These are phyloP conservation scores for Paulownia fortunei DNA, from an alignment of 257 asterid species.

Conservation along the genomic window DNA sequence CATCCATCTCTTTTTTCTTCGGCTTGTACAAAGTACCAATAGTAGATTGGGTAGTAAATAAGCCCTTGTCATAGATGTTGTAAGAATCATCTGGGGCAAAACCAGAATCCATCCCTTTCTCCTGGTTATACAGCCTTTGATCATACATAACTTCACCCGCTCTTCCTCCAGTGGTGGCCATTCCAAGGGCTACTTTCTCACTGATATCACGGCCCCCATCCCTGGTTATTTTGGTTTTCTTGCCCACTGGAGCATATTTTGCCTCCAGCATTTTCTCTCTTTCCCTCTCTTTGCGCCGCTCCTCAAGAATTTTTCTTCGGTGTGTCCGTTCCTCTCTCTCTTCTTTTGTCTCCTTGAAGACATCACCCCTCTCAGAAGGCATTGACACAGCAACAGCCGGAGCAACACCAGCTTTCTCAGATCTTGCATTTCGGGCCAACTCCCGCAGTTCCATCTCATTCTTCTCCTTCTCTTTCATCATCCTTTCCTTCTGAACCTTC, in stretches of 20 bases:
- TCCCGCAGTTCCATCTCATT: slow-evolving; percentile 63
- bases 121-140: slow-evolving; percentile 67
- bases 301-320: slow-evolving; percentile 67
- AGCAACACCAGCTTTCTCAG: slow-evolving; percentile 57
- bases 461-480: slow-evolving; percentile 65
- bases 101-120: slow-evolving; percentile 74
- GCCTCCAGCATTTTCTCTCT: slow-evolving; percentile 70
- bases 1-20: slow-evolving; percentile 36
- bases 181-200: slow-evolving; percentile 70
- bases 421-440: slow-evolving; percentile 67
- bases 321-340: slow-evolving; percentile 43
- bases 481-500: slow-evolving; percentile 64
- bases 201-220: slow-evolving; percentile 68
- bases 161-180: slow-evolving; percentile 58
- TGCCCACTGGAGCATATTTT: slow-evolving; percentile 66
- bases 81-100: slow-evolving; percentile 61
- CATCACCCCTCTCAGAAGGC: slow-evolving; percentile 52
- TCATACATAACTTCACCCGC: slow-evolving; percentile 72
- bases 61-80: slow-evolving; percentile 58
- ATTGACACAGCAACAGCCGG: no score
- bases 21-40: slow-evolving; percentile 60
- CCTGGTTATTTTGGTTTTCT: slow-evolving; percentile 62
- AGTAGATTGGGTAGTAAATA: slow-evolving; percentile 57
- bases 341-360: neutral
- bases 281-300: slow-evolving; percentile 67